Percentiles rank a stretch among this genome's conserved stretches.
phyloP scores from a whole-genome alignment of 306 rosid species.

The Astragalus membranaceus region DNA sequence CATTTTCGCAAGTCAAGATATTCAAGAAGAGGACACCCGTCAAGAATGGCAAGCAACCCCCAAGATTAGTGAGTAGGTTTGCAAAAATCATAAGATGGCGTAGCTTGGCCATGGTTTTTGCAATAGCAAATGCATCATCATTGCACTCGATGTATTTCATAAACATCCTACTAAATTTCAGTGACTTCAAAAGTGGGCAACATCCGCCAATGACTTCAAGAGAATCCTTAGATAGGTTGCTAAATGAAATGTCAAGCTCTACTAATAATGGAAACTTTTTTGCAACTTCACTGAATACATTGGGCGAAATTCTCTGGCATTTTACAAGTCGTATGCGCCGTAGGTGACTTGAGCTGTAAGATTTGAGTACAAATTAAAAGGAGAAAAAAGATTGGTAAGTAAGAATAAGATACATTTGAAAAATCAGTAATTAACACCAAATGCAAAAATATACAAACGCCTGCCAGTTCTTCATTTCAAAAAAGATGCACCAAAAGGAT shows the following conservation, averaged over 20 bases:
- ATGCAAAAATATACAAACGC: too few species aligned
- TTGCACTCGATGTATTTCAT: not conserved
- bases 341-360: slow-evolving; percentile 22
- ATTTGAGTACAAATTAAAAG: not conserved
- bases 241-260: slow-evolving; percentile 27
- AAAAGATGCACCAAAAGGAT: too few species aligned
- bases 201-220: slow-evolving; percentile 21
- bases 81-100: not conserved
- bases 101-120: not conserved
- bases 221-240: not conserved
- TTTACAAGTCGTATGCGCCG: slow-evolving; percentile 13
- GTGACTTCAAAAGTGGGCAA: slow-evolving; percentile 30
- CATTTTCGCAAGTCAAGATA: not conserved
- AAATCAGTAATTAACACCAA: too few species aligned
- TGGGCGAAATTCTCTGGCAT: slow-evolving; percentile 9
- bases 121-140: slow-evolving; percentile 18
- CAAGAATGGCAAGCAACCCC: not conserved
- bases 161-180: slow-evolving; percentile 5
- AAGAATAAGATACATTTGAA: not conserved
- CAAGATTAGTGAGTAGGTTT: not conserved
- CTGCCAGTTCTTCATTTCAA: too few species aligned
- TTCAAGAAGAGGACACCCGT: not conserved
- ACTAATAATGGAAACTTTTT: slow-evolving; percentile 34
- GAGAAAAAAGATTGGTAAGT: not conserved
- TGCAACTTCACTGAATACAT: slow-evolving; percentile 15